Base-by-base conservation (phyloP, 2,329 filamentous ascomycete genomes). In the Diplodia mutila region DNA sequence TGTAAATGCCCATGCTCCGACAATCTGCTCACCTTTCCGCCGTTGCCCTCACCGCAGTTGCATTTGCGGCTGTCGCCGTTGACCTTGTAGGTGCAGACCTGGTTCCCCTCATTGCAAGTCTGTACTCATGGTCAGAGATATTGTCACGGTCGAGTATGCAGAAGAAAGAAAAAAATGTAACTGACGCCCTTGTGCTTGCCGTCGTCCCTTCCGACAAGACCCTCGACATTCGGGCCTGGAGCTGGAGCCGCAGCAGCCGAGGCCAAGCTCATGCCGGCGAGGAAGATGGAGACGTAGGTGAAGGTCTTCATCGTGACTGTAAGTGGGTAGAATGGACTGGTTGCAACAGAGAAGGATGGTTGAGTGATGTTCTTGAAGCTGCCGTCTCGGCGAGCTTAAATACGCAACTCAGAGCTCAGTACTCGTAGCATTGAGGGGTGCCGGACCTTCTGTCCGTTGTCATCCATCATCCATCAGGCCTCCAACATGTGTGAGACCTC, bases 121-220 rank as follows among this genome's bases (percentile, higher is more conserved):
- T 46, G 11, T 9, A 8, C 3, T 21, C 6, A 9, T 21, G 8
- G 7, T 46, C n/a, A 46, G 42, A 7, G 16, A 16, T 6, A 7
- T 1, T 0, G 14, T 1, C 16, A 21, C 9, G n/a, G 4, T 32
- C 1, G 1, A 8, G 29, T 8, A 4, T 9, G n/a, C n/a, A n/a
- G n/a, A n/a, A n/a, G n/a, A 32, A 32, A 46, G 18, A 11, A 7
- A 21, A 18, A 18, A 42, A 3, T 21, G n/a, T 4, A 46, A 46
- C 42, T 46, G 1, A 46, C 42, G n/a, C 42, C 42, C n/a, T 46
- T 3, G 42, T 46, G 42, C n/a, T n/a, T n/a, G n/a, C n/a, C n/a
- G n/a, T n/a, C n/a, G 7, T 9, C 29, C 4, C 42, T 46, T 21
- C 4, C n/a, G n/a, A 46, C 42, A 21, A 46, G 42, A 7, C 8